phyloP scores from a whole-genome alignment of 2,329 filamentous ascomycete genomes.

The Fusarium sublunatum region DNA sequence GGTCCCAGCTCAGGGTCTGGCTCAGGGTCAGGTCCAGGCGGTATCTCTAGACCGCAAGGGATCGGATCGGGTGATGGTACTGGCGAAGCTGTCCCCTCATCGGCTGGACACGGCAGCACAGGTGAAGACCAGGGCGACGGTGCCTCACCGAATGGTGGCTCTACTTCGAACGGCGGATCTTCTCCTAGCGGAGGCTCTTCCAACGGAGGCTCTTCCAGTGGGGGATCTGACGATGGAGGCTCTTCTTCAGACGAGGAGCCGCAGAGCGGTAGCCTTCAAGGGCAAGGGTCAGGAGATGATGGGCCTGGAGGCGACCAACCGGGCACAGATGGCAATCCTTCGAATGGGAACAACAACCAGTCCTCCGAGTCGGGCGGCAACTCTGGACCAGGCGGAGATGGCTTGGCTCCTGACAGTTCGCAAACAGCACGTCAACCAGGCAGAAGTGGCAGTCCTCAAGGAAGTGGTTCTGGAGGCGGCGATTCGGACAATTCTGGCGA shows the following conservation, averaged over 20 bases:
- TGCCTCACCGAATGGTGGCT: not conserved
- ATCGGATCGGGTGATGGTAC: not conserved
- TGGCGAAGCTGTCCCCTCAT: not conserved
- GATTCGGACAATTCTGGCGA: not conserved
- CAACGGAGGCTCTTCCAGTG: not conserved
- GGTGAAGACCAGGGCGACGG: not conserved
- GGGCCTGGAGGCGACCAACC: not conserved
- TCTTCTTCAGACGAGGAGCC: not conserved
- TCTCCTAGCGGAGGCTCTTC: not conserved
- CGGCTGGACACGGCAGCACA: not conserved
- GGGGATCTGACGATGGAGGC: not conserved
- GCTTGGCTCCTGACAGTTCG: not conserved
- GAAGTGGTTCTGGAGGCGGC: constrained; percentile 1
- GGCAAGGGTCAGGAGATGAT: not conserved
- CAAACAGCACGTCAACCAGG: not conserved
- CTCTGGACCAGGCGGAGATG: not conserved
- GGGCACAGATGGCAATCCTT: not conserved
- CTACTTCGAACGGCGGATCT: not conserved
- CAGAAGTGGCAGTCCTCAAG: not conserved
- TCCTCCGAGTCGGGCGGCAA: not conserved
- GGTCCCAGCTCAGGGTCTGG: not conserved
- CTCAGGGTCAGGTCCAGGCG: not conserved
- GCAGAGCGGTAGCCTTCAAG: constrained; percentile 11
- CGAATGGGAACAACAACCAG: not conserved
- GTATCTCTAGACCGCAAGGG: not conserved